Percentiles rank a stretch among this genome's conserved stretches.
Conservation (phyloP, 108 stramenopile genomes). For the Nitzschia sp. region DNA sequence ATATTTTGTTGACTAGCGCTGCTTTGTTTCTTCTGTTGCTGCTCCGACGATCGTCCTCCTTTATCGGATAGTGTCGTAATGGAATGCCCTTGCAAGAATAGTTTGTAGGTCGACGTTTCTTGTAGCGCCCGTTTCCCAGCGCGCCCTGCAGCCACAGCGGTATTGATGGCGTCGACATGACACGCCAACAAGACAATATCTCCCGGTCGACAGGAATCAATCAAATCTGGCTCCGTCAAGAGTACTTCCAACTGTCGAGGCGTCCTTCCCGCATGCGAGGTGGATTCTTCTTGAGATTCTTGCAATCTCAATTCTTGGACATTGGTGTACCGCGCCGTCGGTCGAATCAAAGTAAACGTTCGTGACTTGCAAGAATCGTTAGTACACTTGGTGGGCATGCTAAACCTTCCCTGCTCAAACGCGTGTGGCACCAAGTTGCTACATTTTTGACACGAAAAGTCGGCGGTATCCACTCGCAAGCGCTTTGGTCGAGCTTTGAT, state of each 20-base stretch:
- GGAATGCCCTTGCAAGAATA: conserved; percentile 89
- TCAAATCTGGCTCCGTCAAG: conserved; percentile 74
- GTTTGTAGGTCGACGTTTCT: conserved; percentile 84
- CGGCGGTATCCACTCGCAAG: conserved; percentile 77
- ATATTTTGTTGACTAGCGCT: conserved; percentile 28
- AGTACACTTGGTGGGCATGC: conserved; percentile 74
- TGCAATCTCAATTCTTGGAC: conserved; percentile 92
- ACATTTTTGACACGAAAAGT: conserved; percentile 90
- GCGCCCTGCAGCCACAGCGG: conserved; percentile 81
- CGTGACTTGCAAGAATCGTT: conserved; percentile 55
- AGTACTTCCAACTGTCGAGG: conserved; percentile 92
- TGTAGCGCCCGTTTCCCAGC: conserved; percentile 75
- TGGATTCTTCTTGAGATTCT: conserved; percentile 86
- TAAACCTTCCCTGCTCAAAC: conserved; percentile 71
- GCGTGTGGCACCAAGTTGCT: conserved; percentile 60
- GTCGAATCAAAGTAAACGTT: conserved; percentile 69
- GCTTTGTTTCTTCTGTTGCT: conserved; percentile 34
- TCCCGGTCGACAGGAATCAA: conserved; percentile 94
- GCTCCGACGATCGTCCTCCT: conserved; percentile 7
- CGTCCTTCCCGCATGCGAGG: conserved; percentile 68
- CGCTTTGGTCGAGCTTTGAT: conserved; percentile 91
- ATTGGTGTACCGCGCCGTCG: conserved; percentile 88
- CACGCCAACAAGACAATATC: conserved; percentile 92
- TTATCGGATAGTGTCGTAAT: conserved; percentile 62
- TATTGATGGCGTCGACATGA: conserved; percentile 86